Conservation (phyloP, 1,284 basidiomycete genomes). For the Coniferiporia sulphurascens region DNA sequence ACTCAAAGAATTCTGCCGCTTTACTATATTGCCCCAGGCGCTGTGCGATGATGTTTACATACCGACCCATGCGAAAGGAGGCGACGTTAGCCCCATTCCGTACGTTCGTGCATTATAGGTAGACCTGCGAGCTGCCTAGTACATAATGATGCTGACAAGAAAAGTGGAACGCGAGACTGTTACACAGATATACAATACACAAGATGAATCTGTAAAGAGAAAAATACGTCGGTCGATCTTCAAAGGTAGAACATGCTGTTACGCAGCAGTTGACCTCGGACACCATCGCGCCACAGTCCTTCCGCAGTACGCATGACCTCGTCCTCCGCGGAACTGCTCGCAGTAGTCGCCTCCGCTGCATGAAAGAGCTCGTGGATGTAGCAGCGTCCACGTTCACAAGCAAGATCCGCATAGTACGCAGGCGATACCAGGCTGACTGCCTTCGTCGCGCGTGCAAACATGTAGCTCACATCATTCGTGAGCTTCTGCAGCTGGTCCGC, state of each 20-base stretch:
- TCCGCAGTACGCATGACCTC: constrained; percentile 47
- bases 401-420: constrained; percentile 71
- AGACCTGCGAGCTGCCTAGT: too few relatives aligned
- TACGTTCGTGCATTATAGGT: too few relatives aligned
- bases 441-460: constrained; percentile 76
- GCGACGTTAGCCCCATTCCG: too few relatives aligned
- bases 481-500: constrained; percentile 61
- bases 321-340: constrained; percentile 29
- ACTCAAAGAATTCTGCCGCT: too few relatives aligned
- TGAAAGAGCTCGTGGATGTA: constrained; percentile 64
- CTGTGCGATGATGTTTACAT: too few relatives aligned
- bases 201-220: too few relatives aligned
- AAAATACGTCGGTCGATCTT: too few relatives aligned
- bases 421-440: constrained; percentile 73
- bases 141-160: too few relatives aligned
- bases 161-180: too few relatives aligned
- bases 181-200: too few relatives aligned
- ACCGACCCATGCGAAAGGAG: too few relatives aligned
- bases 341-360: constrained; percentile 40
- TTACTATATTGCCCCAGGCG: too few relatives aligned
- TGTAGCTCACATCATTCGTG: constrained; percentile 60
- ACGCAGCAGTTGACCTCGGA: constrained; percentile 42
- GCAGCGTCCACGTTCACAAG: constrained; percentile 73
- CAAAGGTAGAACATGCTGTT: constrained; percentile 75
- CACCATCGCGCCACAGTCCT: constrained; percentile 53